Evolutionary conservation across 371 early-diverging fungal genomes (phyloP).

Genomic region (Actinomortierella ambigua): DNA sequence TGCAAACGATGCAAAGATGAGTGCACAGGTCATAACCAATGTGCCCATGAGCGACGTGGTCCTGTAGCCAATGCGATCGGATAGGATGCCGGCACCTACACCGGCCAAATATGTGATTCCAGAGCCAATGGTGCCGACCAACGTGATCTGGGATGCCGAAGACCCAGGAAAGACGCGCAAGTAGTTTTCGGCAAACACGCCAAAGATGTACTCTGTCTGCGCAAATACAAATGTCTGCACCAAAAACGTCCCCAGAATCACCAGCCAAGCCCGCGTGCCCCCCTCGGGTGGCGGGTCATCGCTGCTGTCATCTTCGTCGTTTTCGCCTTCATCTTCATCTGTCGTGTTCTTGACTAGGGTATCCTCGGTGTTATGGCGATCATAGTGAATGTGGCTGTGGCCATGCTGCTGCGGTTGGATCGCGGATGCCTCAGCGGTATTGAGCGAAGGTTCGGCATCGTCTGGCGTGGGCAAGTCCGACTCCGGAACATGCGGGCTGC

Average conservation of each 20-base stretch:
- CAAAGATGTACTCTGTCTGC: slow-evolving; percentile 30
- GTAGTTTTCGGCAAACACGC: slow-evolving; percentile 24
- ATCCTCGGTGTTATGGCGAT: no score
- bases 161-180: slow-evolving; percentile 5
- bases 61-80: slow-evolving; percentile 20
- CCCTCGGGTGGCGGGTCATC: slow-evolving; percentile 7
- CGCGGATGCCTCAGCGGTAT: no score
- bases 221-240: slow-evolving; percentile 34
- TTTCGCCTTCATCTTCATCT: neutral
- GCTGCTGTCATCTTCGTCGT: neutral
- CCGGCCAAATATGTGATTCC: slow-evolving; percentile 16
- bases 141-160: slow-evolving; percentile 9
- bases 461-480: no score
- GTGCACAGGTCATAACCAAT: slow-evolving; percentile 7
- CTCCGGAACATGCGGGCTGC: no score
- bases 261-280: slow-evolving; percentile 17
- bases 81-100: slow-evolving; percentile 8
- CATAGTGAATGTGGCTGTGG: no score
- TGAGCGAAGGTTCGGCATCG: no score
- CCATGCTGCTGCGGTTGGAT: no score
- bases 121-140: slow-evolving; percentile 25
- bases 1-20: slow-evolving; percentile 19
- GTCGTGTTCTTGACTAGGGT: neutral
- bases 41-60: slow-evolving; percentile 5
- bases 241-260: slow-evolving; percentile 19